Percentiles rank a stretch among this genome's conserved stretches.
Conservation (phyloP, 257 asterid genomes). For the Misopates orontium region DNA sequence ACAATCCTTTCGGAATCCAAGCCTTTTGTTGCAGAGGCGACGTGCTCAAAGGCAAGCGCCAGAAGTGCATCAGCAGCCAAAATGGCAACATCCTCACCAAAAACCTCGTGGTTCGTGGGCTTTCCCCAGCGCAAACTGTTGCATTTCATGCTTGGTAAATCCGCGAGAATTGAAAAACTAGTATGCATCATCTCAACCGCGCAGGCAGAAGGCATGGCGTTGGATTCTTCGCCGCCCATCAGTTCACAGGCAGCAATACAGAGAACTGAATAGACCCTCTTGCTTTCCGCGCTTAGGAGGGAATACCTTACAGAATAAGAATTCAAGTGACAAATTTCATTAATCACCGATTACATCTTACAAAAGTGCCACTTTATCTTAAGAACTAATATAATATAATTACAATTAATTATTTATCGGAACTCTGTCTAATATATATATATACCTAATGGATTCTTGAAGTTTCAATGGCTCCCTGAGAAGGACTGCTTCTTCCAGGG, state of each 20-base stretch:
- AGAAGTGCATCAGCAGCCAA: constrained; percentile 67
- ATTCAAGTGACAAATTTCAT: too few species aligned
- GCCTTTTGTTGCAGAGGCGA: constrained; percentile 29
- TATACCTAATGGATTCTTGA: constrained; percentile 77
- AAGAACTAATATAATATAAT: too few species aligned
- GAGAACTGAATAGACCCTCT: constrained; percentile 72
- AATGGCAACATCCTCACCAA: constrained; percentile 74
- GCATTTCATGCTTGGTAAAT: constrained; percentile 77
- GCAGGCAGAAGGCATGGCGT: constrained; percentile 74
- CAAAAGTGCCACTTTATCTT: too few species aligned
- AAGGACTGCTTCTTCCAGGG: constrained; percentile 53
- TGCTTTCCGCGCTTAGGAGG: constrained; percentile 59
- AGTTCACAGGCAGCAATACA: constrained; percentile 79
- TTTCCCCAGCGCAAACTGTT: constrained; percentile 83
- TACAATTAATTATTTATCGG: too few species aligned
- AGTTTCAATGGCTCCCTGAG: constrained; percentile 53
- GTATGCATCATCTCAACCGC: constrained; percentile 91
- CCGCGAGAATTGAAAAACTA: constrained; percentile 73
- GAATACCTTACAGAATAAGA: too few species aligned
- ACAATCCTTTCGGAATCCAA: constrained; percentile 34
- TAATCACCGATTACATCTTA: too few species aligned
- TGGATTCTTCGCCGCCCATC: constrained; percentile 64
- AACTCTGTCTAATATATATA: too few species aligned
- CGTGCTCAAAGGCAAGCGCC: constrained; percentile 56
- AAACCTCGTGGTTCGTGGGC: constrained; percentile 67